Base-by-base conservation (phyloP, 352 stramenopile species). In the Phytophthora rubi region DNA sequence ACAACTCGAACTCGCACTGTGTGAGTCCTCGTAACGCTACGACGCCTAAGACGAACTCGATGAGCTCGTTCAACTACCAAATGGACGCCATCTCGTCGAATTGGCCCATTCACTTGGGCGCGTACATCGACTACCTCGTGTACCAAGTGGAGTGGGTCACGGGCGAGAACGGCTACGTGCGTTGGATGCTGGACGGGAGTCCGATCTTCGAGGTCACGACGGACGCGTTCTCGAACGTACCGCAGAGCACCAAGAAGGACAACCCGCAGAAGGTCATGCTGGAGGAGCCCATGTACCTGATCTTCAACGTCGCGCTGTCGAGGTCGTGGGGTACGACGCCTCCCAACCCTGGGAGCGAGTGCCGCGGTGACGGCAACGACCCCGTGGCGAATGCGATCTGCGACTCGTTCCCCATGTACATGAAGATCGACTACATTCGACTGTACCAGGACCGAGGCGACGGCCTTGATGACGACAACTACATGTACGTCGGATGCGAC, bases 361-460 rank as follows among this genome's bases (percentile, higher is more conserved):
- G 82, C 21, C 81, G 83, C 26, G 82, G 83, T 23, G 77, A 91
- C 33, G 85, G 81, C 6, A 82, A 80, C 2, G 60, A 85, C 26
- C 56, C 72, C 0, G 66, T 82, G 23, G 59, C 62, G 10, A 91
- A 91, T 53, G 83, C 79, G 33, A 89, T 91, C 47, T 97, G 89
- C 65, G 81, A 94, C 52, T 76, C 64, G 30, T 93, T 97, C 71
- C 87, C 84, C 0, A 91, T 91, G 80, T 87, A 87, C 76, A 94
- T 94, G 80, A 86, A 95, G 74, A 88, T 97, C 68, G 89, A 97
- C 73, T 94, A 95, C 75, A 83, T 97, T 18, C 86, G 91, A 8
- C 51, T 92, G 72, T 92, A 90, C 62, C 84, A 93, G 58, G 82
- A 92, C 71, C 18, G 58, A 10, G 71, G 64, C 1, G 62, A 68